Percentiles rank a stretch among this genome's conserved stretches.
These are phyloP conservation scores for Trichophaea hybrida DNA, from an alignment of 2,329 filamentous ascomycete species.

Conservation along the genomic window DNA sequence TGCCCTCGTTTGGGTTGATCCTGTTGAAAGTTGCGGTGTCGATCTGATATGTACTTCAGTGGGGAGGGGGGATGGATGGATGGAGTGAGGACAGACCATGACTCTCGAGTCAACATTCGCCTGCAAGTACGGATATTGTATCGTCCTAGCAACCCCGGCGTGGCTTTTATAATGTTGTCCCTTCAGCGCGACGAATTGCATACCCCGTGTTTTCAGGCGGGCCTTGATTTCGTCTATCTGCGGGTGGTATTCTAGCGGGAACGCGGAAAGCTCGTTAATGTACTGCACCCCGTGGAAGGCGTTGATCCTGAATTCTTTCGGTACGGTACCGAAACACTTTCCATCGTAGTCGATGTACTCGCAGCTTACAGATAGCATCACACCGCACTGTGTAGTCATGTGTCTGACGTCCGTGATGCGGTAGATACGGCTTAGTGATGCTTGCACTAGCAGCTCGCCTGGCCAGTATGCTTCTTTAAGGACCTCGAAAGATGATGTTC, in stretches of 20 bases:
- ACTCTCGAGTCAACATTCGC: background rate
- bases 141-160: constrained; percentile 71
- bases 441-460: background rate
- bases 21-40: constrained; percentile 68
- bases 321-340: background rate
- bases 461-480: background rate
- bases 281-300: background rate
- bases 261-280: background rate
- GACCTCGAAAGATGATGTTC: background rate
- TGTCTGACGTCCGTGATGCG: background rate
- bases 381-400: background rate
- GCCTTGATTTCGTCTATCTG: background rate
- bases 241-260: background rate
- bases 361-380: background rate
- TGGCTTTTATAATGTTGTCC: constrained; percentile 72
- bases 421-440: background rate
- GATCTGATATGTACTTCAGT: constrained; percentile 40
- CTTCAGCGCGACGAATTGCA: constrained; percentile 63
- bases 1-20: constrained; percentile 68
- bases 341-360: background rate
- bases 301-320: background rate
- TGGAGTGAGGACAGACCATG: background rate
- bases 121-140: background rate
- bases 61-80: no score
- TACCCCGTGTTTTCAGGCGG: constrained; percentile 58